Percentiles rank a stretch among this genome's conserved stretches.
phyloP scores from a whole-genome alignment of 108 stramenopile genomes.

The Stephanodiscus triporus region DNA sequence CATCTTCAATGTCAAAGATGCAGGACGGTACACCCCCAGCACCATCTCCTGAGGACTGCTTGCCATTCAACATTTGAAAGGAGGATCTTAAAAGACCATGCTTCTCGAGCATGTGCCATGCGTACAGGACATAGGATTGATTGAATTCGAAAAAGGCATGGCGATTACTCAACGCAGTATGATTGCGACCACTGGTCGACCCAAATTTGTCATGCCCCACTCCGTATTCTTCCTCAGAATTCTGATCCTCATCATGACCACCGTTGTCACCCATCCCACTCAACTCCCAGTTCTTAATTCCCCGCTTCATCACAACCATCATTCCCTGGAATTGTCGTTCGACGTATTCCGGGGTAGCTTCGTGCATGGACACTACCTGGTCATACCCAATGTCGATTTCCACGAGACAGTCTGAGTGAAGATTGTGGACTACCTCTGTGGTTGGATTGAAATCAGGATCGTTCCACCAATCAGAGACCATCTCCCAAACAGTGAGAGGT shows the following conservation, averaged over 20 bases:
- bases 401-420: too few species aligned
- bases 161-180: background rate
- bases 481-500: too few species aligned
- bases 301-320: background rate
- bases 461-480: too few species aligned
- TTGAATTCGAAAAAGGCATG: background rate
- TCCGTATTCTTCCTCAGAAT: background rate
- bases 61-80: background rate
- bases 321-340: background rate
- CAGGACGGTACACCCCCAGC: background rate
- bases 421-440: too few species aligned
- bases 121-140: background rate
- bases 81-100: background rate
- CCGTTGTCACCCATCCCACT: conserved; percentile 14
- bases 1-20: background rate
- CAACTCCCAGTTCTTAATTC: conserved; percentile 1
- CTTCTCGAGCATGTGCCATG: conserved; percentile 1
- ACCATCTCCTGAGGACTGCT: background rate
- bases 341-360: background rate
- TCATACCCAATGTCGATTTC: too few species aligned
- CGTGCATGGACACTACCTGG: too few species aligned
- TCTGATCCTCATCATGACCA: background rate
- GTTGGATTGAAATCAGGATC: too few species aligned
- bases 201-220: background rate
- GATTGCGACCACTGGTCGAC: background rate